Conservation (phyloP, 2,329 filamentous ascomycete species). For the Neospermospora avenae region DNA sequence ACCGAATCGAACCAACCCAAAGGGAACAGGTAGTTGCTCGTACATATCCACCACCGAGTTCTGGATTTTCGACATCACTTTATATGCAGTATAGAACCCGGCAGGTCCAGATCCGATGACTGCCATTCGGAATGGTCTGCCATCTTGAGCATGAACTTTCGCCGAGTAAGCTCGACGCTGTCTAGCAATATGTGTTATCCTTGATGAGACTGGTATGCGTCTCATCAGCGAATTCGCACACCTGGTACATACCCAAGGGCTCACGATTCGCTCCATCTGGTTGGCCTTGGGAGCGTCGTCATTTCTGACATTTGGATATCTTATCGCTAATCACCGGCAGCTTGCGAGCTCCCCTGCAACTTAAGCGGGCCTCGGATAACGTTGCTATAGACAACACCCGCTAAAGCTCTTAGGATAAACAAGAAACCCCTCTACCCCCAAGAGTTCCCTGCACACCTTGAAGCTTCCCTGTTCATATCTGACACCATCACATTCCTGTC, state of each 20-base stretch:
- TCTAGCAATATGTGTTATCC: not conserved
- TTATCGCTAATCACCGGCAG: slow-evolving; percentile 16
- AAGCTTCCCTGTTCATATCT: slow-evolving; percentile 23
- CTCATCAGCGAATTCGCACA: slow-evolving; percentile 22
- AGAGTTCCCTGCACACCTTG: slow-evolving; percentile 10
- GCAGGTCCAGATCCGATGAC: slow-evolving; percentile 92
- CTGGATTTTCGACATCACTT: slow-evolving; percentile 72
- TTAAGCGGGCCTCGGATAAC: slow-evolving; percentile 24
- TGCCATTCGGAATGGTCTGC: slow-evolving; percentile 69
- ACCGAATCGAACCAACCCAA: slow-evolving; percentile 86
- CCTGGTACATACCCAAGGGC: slow-evolving; percentile 30
- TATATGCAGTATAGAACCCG: slow-evolving; percentile 90
- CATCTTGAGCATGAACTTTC: slow-evolving; percentile 28
- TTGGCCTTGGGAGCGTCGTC: slow-evolving; percentile 12
- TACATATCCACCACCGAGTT: slow-evolving; percentile 88
- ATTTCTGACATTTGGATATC: slow-evolving; percentile 8
- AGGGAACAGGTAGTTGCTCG: slow-evolving; percentile 88
- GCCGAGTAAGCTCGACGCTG: slow-evolving; percentile 27
- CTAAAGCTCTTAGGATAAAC: not conserved
- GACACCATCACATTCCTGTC: slow-evolving; percentile 23
- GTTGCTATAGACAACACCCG: slow-evolving; percentile 32
- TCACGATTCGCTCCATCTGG: slow-evolving; percentile 26
- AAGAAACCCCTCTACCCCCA: not conserved
- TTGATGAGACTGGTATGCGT: not conserved
- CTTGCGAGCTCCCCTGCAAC: slow-evolving; percentile 1